Evolutionary conservation across 768 basidiomycete species (phyloP).

Genomic region (Dacryopinax primogenitus): DNA sequence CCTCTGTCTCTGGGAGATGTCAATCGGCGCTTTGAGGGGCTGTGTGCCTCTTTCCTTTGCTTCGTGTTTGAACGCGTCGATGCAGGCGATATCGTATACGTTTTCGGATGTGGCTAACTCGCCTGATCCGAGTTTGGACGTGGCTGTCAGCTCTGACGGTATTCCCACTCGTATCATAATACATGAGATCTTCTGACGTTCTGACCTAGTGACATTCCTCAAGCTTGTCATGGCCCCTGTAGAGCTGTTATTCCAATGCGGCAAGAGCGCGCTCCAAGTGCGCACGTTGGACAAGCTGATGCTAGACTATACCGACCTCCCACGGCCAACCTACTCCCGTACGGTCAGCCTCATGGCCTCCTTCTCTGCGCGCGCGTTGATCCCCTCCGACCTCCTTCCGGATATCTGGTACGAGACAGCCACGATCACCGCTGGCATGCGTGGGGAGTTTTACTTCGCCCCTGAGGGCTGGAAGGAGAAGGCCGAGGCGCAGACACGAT

Average conservation of each 20-base stretch:
- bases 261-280: constrained; percentile 42
- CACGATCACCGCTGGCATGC: constrained; percentile 14
- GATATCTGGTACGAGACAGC: constrained; percentile 19
- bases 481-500: constrained; percentile 46
- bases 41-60: constrained; percentile 12
- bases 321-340: constrained; percentile 29
- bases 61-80: background rate
- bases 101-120: background rate
- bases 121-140: constrained; percentile 15
- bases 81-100: background rate
- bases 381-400: constrained; percentile 11
- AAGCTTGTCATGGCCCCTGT: constrained; percentile 47
- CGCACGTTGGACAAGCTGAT: constrained; percentile 46
- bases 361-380: background rate
- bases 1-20: constrained; percentile 85
- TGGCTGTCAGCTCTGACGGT: constrained; percentile 65
- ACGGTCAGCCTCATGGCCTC: background rate
- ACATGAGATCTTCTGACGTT: background rate
- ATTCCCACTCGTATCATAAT: constrained; percentile 21
- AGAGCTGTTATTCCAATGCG: constrained; percentile 45
- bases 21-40: constrained; percentile 50
- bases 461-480: constrained; percentile 42
- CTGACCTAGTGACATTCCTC: constrained; percentile 61
- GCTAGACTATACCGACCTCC: constrained; percentile 62
- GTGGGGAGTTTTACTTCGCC: constrained; percentile 55